Evolutionary conservation across 1,284 basidiomycete species (phyloP).

Genomic region (Pseudozyma thailandica): DNA sequence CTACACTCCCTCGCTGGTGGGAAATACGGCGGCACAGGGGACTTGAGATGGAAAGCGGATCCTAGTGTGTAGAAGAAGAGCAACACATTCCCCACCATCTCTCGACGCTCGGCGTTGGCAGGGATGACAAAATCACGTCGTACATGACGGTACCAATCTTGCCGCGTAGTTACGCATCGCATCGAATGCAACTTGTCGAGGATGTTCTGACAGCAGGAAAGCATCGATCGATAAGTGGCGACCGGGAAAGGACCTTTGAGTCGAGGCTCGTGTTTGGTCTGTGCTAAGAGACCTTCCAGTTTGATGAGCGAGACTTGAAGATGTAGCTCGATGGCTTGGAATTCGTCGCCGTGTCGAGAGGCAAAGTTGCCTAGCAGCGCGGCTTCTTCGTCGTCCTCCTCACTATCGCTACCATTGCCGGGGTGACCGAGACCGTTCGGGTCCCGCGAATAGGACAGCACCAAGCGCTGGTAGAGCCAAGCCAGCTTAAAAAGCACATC

Average conservation of each 20-base stretch:
- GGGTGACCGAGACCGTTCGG: constrained; percentile 5
- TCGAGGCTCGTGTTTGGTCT: constrained; percentile 91
- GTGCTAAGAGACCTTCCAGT: constrained; percentile 74
- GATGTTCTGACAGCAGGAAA: constrained; percentile 87
- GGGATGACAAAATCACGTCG: constrained; percentile 81
- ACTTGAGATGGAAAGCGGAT: constrained; percentile 85
- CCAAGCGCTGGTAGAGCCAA: constrained; percentile 61
- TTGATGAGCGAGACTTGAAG: constrained; percentile 88
- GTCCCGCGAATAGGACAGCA: constrained; percentile 58
- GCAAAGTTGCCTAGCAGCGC: constrained; percentile 40
- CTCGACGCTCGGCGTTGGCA: constrained; percentile 78
- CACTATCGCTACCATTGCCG: not conserved
- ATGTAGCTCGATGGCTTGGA: constrained; percentile 82
- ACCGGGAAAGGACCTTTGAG: constrained; percentile 75
- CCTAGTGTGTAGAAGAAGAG: constrained; percentile 89
- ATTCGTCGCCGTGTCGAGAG: constrained; percentile 44
- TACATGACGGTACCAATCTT: constrained; percentile 87
- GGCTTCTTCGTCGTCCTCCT: constrained; percentile 40
- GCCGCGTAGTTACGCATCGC: constrained; percentile 90
- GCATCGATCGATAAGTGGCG: constrained; percentile 81
- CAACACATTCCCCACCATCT: constrained; percentile 90
- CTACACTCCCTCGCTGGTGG: constrained; percentile 88
- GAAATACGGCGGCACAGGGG: constrained; percentile 91
- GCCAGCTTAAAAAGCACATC: constrained; percentile 71
- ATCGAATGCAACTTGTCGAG: constrained; percentile 81